Base-by-base conservation (phyloP, 345 rosid species). In the Dipteronia dyeriana region DNA sequence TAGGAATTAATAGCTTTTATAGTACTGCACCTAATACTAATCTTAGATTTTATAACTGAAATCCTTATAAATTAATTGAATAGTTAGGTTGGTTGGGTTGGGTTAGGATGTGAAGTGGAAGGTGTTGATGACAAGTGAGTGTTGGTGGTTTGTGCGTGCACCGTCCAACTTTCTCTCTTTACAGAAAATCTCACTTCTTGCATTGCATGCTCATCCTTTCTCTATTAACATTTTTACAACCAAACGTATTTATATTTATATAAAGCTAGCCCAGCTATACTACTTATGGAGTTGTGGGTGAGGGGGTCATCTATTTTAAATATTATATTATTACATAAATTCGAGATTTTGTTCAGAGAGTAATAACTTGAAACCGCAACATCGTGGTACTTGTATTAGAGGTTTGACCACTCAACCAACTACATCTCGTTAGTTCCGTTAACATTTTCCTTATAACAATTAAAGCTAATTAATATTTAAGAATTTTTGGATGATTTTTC, bases 91-190 rank as follows among this genome's bases (percentile, higher is more conserved):
- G 38, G 3, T 56, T 5, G 4, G 38, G 6, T 34, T 34, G 38
- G 61, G 61, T 19, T 49, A 11, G 41, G 41, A 12, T 64, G 6
- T 31, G 34, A 22, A 54, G 22, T 70, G 14, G 73, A 51, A 51
- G 39, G 3, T 56, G 63, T 11, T 45, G 47, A 23, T 43, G 64
- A 61, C 10, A 61, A 8, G n/a, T 16, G 12, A 68, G 68, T 38
- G 69, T 59, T 11, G 63, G 22, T 62, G 77, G 29, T 12, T 45
- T 70, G 13, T 43, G 70, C 75, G 64, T 68, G 66, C 82, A 68
- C 78, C 82, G 78, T 49, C 82, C 78, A 67, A 60, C 43, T 26
- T 31, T 13, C 10, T 53, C 7, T 45, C 54, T 72, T n/a, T 20
- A 59, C 63, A 26, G 70, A 14, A 75, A 78, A 71, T 71, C 71